Evolutionary conservation across 129 eudicot genomes (phyloP).

Genomic region (Escallonia herrerae): DNA sequence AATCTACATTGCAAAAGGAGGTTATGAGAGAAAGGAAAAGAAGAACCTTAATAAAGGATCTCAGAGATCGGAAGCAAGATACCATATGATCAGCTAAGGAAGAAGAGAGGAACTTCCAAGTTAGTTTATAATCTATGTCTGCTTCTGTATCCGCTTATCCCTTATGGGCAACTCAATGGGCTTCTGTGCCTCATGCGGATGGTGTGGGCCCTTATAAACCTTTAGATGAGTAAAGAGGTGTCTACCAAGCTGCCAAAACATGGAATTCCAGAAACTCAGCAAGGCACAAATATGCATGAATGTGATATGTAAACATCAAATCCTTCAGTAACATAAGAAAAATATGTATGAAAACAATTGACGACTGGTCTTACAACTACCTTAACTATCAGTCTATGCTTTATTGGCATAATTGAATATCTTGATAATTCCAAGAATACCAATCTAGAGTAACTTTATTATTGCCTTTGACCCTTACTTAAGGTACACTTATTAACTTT

Average conservation of each 20-base stretch:
- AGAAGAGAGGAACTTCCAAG: neutral
- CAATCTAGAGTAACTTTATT: neutral
- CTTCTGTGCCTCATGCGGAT: constrained; percentile 90
- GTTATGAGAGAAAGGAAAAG: no score
- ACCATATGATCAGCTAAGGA: constrained; percentile 3
- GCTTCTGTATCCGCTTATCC: constrained; percentile 76
- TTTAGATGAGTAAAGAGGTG: constrained; percentile 80
- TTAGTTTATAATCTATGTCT: constrained; percentile 21
- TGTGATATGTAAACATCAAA: neutral
- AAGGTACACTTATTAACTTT: no score
- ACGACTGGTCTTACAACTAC: neutral
- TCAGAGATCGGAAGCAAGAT: no score
- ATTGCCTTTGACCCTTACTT: neutral
- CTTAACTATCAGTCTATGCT: neutral
- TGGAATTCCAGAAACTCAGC: constrained; percentile 4
- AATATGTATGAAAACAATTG: no score
- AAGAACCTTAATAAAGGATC: no score
- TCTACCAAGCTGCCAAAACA: constrained; percentile 85
- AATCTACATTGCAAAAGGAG: no score
- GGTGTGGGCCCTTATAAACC: constrained; percentile 78
- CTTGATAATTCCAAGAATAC: neutral
- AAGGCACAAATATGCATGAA: neutral
- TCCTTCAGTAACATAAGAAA: no score
- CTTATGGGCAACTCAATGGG: constrained; percentile 74
- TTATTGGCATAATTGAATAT: neutral